Conservation (phyloP, 2,329 filamentous ascomycete genomes). For the Scedosporium aurantiacum region DNA sequence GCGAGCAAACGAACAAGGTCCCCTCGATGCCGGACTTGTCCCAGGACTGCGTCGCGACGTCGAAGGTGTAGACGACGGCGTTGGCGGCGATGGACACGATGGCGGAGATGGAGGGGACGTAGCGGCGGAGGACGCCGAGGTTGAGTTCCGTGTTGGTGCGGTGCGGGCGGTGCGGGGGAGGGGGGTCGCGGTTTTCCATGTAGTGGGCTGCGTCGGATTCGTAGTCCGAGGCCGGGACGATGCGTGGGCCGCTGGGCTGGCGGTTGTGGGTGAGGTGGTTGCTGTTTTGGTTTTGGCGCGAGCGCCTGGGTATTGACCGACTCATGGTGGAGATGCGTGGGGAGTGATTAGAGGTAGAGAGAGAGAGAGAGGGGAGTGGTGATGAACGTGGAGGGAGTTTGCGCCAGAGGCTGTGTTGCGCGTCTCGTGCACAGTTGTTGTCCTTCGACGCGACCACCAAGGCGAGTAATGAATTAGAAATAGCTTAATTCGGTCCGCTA, state of each 20-base stretch:
- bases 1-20: slow-evolving; percentile 75
- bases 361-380: no score
- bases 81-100: slow-evolving; percentile 78
- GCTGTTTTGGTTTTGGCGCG: slow-evolving; percentile 2
- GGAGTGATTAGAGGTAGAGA: not conserved
- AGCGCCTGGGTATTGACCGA: slow-evolving; percentile 27
- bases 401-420: not conserved
- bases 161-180: slow-evolving; percentile 35
- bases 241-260: slow-evolving; percentile 25
- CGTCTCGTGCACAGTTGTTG: not conserved
- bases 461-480: not conserved
- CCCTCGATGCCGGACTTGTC: slow-evolving; percentile 80
- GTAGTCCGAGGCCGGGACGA: slow-evolving; percentile 44
- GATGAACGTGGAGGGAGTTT: not conserved
- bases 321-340: slow-evolving; percentile 24
- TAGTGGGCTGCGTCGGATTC: slow-evolving; percentile 52
- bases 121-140: slow-evolving; percentile 68
- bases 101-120: slow-evolving; percentile 60
- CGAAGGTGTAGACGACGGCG: slow-evolving; percentile 76
- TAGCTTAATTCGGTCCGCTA: not conserved
- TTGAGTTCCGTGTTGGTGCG: slow-evolving; percentile 82
- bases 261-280: slow-evolving; percentile 15
- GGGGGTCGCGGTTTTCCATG: slow-evolving; percentile 25
- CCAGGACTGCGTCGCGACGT: slow-evolving; percentile 55
- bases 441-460: not conserved